phyloP scores from a whole-genome alignment of 441 rosid genomes.

The Rhodomyrtus psidioides region DNA sequence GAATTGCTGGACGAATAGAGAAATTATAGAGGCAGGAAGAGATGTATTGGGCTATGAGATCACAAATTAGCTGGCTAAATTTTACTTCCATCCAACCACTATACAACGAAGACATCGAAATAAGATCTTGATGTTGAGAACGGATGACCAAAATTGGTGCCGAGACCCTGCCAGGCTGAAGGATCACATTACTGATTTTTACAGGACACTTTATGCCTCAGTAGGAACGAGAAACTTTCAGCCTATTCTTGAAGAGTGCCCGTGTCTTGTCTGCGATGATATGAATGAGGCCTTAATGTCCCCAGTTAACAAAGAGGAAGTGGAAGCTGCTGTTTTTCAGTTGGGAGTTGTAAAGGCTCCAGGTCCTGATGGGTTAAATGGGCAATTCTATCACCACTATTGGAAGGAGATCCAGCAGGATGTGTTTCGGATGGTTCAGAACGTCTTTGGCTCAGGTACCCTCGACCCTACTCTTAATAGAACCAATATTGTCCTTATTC shows the following conservation, averaged over 20 bases:
- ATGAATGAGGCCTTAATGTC: too few species aligned
- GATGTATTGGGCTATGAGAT: not conserved
- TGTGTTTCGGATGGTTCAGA: too few species aligned
- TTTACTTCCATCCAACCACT: not conserved
- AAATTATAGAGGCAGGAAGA: not conserved
- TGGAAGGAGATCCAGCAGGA: not conserved
- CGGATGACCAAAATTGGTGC: not conserved
- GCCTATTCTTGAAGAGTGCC: too few species aligned
- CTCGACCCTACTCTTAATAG: too few species aligned
- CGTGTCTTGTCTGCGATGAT: too few species aligned
- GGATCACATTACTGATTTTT: accelerated
- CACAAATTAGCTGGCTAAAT: not conserved
- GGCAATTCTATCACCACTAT: too few species aligned
- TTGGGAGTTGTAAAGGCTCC: too few species aligned
- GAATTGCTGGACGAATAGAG: accelerated
- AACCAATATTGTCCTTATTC: too few species aligned
- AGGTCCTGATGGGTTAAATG: too few species aligned
- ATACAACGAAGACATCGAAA: not conserved
- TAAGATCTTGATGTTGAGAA: not conserved
- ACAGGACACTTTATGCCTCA: not conserved
- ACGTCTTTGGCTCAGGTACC: too few species aligned
- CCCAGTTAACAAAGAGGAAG: too few species aligned
- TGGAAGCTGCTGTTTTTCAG: too few species aligned
- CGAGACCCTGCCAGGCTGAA: accelerated
- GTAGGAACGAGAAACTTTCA: not conserved